Conservation (phyloP, 1,284 basidiomycete genomes). For the Tilletia caries region DNA sequence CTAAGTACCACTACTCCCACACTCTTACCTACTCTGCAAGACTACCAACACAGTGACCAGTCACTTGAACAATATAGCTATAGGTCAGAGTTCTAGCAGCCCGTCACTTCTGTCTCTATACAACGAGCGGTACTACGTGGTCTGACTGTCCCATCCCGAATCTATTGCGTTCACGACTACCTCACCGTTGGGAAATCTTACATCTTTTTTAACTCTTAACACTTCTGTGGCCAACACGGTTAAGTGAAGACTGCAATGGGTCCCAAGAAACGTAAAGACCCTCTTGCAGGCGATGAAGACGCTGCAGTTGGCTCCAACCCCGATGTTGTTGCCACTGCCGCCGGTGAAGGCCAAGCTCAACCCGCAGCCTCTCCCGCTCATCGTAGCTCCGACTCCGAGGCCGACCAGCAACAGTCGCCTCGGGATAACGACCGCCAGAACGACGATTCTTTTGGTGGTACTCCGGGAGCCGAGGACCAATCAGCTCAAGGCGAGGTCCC, state of each 20-base stretch:
- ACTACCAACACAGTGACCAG: no score
- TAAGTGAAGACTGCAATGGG: not conserved
- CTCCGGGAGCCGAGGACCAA: no score
- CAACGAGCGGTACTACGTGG: no score
- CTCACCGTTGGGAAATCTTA: not conserved
- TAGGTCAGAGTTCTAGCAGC: no score
- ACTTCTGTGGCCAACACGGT: conserved; percentile 13
- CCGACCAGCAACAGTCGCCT: not conserved
- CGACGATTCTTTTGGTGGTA: not conserved
- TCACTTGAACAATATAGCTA: no score
- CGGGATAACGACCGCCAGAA: not conserved
- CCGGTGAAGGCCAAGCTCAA: not conserved
- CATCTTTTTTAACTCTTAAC: conserved; percentile 9
- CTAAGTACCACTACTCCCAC: no score
- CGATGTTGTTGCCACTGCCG: not conserved
- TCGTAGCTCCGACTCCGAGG: not conserved
- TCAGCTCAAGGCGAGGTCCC: no score
- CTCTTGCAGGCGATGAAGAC: not conserved
- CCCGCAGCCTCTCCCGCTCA: no score
- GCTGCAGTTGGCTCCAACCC: no score
- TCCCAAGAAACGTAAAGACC: conserved; percentile 7
- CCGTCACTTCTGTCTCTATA: no score
- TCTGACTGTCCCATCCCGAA: no score
- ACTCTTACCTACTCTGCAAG: no score
- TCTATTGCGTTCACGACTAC: not conserved